These are phyloP conservation scores for Colletotrichum graminicola DNA, from an alignment of 2,329 filamentous ascomycete species.

Conservation along the genomic window DNA sequence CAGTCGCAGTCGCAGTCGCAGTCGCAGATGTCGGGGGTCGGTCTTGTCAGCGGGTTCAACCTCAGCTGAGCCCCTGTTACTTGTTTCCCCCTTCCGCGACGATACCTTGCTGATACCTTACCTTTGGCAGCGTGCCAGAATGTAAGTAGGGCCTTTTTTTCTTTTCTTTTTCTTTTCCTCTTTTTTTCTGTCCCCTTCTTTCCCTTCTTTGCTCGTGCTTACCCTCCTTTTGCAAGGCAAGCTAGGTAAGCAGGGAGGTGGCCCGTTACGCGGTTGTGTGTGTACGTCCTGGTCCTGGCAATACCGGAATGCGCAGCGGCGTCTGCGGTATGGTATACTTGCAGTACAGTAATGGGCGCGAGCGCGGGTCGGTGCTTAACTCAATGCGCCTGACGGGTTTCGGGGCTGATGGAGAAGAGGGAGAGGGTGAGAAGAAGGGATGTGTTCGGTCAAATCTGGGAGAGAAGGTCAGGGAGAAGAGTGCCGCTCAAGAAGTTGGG, in stretches of 20 bases:
- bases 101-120: constrained; percentile 4
- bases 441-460: constrained; percentile 37
- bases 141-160: constrained; percentile 1
- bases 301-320: constrained; percentile 2
- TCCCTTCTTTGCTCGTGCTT: constrained; percentile 1
- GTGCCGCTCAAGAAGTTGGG: constrained; percentile 28
- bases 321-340: constrained; percentile 3
- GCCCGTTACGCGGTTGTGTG: constrained; percentile 12
- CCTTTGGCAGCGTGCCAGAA: constrained; percentile 3
- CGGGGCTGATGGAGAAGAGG: constrained; percentile 22
- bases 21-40: constrained; percentile 28
- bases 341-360: constrained; percentile 12
- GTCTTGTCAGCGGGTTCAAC: constrained; percentile 26
- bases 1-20: constrained; percentile 16
- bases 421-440: constrained; percentile 31
- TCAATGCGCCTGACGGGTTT: constrained; percentile 42
- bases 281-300: not conserved
- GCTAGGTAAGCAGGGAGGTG: constrained; percentile 25
- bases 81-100: constrained; percentile 2
- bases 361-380: constrained; percentile 39
- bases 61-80: constrained; percentile 37
- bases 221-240: constrained; percentile 13
- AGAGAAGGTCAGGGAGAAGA: constrained; percentile 30
- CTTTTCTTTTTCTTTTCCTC: not conserved
- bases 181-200: not conserved